These are phyloP conservation scores for Suillus placidus DNA, from an alignment of 768 basidiomycete species.

Conservation along the genomic window DNA sequence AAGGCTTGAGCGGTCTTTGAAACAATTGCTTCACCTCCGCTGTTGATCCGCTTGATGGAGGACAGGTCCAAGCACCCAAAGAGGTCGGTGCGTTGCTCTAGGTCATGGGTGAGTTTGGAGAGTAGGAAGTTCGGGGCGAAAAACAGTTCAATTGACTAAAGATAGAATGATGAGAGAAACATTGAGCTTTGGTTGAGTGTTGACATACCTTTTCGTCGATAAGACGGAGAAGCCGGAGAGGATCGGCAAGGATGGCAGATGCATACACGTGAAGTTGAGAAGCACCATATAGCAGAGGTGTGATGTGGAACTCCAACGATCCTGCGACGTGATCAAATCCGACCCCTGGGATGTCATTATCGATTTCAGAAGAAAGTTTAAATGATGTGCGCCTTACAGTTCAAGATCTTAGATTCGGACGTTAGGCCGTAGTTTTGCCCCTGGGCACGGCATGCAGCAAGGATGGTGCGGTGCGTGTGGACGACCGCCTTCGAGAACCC, in stretches of 20 bases:
- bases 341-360: slow-evolving; percentile 33
- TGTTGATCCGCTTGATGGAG: slow-evolving; percentile 38
- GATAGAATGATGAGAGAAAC: slow-evolving; percentile 7
- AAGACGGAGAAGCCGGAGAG: slow-evolving; percentile 26
- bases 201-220: slow-evolving; percentile 40
- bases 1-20: slow-evolving; percentile 41
- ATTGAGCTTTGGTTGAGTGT: slow-evolving; percentile 23
- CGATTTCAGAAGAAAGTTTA: not conserved
- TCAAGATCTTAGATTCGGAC: slow-evolving; percentile 38
- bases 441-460: slow-evolving; percentile 39
- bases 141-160: slow-evolving; percentile 30
- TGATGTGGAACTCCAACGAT: slow-evolving; percentile 44
- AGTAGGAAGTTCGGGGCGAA: slow-evolving; percentile 48
- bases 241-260: slow-evolving; percentile 27
- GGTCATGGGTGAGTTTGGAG: slow-evolving; percentile 39
- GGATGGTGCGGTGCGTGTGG: slow-evolving; percentile 41
- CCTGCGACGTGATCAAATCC: slow-evolving; percentile 50
- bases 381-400: slow-evolving; percentile 34
- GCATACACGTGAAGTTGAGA: slow-evolving; percentile 27
- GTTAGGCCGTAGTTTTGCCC: slow-evolving; percentile 37
- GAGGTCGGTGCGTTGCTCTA: slow-evolving; percentile 26
- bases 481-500: slow-evolving; percentile 47
- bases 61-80: slow-evolving; percentile 38
- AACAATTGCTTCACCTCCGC: slow-evolving; percentile 46
- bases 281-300: slow-evolving; percentile 37